Base-by-base conservation (phyloP, 2,329 filamentous ascomycete species). In the Aureobasidium sp. region DNA sequence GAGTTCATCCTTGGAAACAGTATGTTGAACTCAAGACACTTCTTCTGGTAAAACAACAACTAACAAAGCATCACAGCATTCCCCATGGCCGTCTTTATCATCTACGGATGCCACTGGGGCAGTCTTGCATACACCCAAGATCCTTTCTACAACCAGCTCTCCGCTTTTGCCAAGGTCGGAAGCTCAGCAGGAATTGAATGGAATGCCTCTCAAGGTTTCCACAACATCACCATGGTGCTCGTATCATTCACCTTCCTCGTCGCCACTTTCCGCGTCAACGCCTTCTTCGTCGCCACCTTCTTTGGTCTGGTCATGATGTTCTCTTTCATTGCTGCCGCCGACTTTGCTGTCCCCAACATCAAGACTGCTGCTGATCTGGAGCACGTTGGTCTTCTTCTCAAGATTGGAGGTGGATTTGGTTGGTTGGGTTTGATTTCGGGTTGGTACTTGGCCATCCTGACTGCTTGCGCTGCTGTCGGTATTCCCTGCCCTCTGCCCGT, bases 1-100 rank as follows among this genome's bases (percentile, higher is more conserved):
- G 69, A 71, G 48, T 70, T 71, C 59, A 66, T 71, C 25, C 63
- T 71, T 12, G 69, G 67, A 34, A 68, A 69, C 63, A 68, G 67
- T 68, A 63, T 27, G 67, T 61, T 12, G 17, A 31, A 1, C 17
- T 3, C 14, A 5, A 34, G 1, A n/a, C 15, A 7, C 1, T 12
- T 14, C 31, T 11, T 3, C 6, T 17, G 20, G n/a, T 15, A 2
- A 1, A n/a, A 49, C 14, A 2, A 20, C 3, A 20, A 11, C 25
- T 39, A 41, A 52, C 20, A 31, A 34, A 15, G 25, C 37, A 41
- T n/a, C 7, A 22, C 44, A 67, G 66, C 69, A 12, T 70, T 70
- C 49, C 68, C 69, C 0, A 67, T 69, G 52, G 64, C 68, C 29
- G 67, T 71, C 42, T 71, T 71, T 56, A 59, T 70, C 61, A 66